phyloP scores from a whole-genome alignment of 805 yeast genomes.

The Metschnikowia noctiluminum region DNA sequence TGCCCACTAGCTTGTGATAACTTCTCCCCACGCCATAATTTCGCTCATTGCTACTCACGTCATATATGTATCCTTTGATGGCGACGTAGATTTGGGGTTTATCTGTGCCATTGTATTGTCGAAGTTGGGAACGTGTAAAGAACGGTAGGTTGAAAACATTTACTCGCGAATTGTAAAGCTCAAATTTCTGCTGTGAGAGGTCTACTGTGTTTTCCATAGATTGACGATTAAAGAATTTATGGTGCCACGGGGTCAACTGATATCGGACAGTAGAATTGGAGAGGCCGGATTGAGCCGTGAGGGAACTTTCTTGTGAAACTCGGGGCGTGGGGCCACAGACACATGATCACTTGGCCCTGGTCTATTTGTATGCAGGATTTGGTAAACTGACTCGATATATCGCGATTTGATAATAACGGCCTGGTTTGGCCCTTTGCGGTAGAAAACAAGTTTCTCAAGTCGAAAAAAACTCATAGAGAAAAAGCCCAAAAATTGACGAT shows the following conservation, averaged over 20 bases:
- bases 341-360: not conserved
- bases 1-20: slow-evolving; percentile 70
- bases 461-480: too few relatives aligned
- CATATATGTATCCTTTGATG: slow-evolving; percentile 74
- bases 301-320: not conserved
- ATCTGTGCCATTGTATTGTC: slow-evolving; percentile 30
- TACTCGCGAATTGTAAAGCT: slow-evolving; percentile 28
- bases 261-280: not conserved
- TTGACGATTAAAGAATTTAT: not conserved
- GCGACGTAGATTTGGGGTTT: slow-evolving; percentile 58
- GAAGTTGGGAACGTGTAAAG: slow-evolving; percentile 32
- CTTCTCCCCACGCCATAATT: slow-evolving; percentile 78
- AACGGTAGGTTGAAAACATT: slow-evolving; percentile 30
- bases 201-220: slow-evolving; percentile 5
- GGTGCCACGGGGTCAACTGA: not conserved
- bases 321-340: not conserved
- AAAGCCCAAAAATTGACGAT: too few relatives aligned
- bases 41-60: slow-evolving; percentile 61
- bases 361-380: too few relatives aligned
- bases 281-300: not conserved
- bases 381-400: too few relatives aligned
- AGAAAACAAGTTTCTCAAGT: too few relatives aligned
- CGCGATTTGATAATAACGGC: too few relatives aligned
- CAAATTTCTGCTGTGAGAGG: slow-evolving; percentile 21
- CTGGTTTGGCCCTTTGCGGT: too few relatives aligned